Percentiles rank a stretch among this genome's conserved stretches.
Conservation (phyloP, 768 basidiomycete species). For the Boletus sensibilis region DNA sequence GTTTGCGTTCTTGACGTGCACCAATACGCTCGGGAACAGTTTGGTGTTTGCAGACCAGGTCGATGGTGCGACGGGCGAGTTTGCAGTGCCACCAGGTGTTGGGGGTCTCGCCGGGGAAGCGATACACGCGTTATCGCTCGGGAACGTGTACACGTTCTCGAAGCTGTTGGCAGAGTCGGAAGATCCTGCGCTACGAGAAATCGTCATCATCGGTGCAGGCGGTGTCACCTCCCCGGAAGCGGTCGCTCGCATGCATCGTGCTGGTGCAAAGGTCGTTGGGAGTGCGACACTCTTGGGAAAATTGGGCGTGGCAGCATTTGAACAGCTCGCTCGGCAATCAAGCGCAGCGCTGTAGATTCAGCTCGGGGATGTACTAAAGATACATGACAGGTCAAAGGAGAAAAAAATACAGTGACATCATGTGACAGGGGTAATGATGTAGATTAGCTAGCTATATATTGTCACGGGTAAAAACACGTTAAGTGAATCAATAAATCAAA, state of each 20-base stretch:
- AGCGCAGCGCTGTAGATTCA: conserved; percentile 6
- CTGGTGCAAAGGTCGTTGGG: conserved; percentile 73
- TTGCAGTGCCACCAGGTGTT: conserved; percentile 61
- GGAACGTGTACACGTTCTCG: conserved; percentile 68
- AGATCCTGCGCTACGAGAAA: conserved; percentile 42
- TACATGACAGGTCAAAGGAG: conserved; percentile 11
- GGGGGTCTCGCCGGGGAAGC: conserved; percentile 79
- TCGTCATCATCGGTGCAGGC: conserved; percentile 77
- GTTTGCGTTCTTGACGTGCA: conserved; percentile 75
- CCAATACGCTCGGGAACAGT: conserved; percentile 75
- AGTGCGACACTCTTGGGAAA: conserved; percentile 56
- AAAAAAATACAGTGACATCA: conserved; percentile 26
- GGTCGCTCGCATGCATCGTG: conserved; percentile 65
- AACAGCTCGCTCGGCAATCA: conserved; percentile 32
- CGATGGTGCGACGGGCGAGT: conserved; percentile 26
- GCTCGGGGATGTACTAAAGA: neutral
- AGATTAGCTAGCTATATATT: conserved; percentile 19
- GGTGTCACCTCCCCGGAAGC: conserved; percentile 67
- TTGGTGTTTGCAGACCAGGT: conserved; percentile 62
- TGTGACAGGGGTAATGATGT: conserved; percentile 1
- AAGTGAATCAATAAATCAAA: conserved; percentile 31
- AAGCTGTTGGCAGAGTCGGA: conserved; percentile 45
- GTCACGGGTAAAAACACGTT: conserved; percentile 4
- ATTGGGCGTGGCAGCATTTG: conserved; percentile 53
- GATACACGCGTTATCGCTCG: conserved; percentile 73